Percentiles rank a stretch among this genome's conserved stretches.
phyloP scores from a whole-genome alignment of 371 early-diverging fungal genomes.

The Zychaea mexicana region DNA sequence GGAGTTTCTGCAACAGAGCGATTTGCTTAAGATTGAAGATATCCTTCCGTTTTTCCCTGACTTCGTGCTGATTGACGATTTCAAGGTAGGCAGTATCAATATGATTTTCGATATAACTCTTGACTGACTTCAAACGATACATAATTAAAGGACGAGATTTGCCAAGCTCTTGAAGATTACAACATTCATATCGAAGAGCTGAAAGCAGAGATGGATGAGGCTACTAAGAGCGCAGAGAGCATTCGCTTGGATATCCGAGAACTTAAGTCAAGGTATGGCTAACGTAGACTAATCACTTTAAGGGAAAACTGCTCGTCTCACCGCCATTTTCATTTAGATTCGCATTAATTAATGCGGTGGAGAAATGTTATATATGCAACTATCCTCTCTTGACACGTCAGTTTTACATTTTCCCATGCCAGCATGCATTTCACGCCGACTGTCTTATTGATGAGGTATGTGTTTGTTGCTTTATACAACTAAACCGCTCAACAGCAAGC shows the following conservation, averaged over 20 bases:
- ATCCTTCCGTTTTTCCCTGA: slow-evolving; percentile 95
- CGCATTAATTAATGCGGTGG: slow-evolving; percentile 76
- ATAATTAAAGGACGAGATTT: slow-evolving; percentile 73
- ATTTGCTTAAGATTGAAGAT: slow-evolving; percentile 91
- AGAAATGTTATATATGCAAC: slow-evolving; percentile 80
- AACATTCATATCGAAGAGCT: slow-evolving; percentile 79
- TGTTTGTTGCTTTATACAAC: neutral
- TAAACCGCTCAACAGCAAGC: neutral
- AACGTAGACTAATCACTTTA: neutral
- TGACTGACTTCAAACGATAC: too few species aligned
- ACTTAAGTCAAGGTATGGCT: slow-evolving; percentile 62
- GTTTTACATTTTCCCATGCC: slow-evolving; percentile 95
- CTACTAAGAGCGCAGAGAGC: slow-evolving; percentile 80
- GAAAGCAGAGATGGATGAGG: slow-evolving; percentile 89
- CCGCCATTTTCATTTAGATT: slow-evolving; percentile 56
- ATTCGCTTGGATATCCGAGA: slow-evolving; percentile 83
- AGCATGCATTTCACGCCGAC: slow-evolving; percentile 92
- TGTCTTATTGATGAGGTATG: slow-evolving; percentile 75
- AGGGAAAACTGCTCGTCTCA: neutral
- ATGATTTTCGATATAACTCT: neutral
- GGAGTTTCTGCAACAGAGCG: slow-evolving; percentile 76
- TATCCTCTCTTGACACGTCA: slow-evolving; percentile 79
- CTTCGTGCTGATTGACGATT: slow-evolving; percentile 92
- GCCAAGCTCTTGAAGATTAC: slow-evolving; percentile 83
- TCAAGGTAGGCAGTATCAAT: slow-evolving; percentile 66